Evolutionary conservation across 176 grass and related monocot species (phyloP), one percentile per base, ranked within the genome.

Genomic region (Luzula sylvatica): DNA sequence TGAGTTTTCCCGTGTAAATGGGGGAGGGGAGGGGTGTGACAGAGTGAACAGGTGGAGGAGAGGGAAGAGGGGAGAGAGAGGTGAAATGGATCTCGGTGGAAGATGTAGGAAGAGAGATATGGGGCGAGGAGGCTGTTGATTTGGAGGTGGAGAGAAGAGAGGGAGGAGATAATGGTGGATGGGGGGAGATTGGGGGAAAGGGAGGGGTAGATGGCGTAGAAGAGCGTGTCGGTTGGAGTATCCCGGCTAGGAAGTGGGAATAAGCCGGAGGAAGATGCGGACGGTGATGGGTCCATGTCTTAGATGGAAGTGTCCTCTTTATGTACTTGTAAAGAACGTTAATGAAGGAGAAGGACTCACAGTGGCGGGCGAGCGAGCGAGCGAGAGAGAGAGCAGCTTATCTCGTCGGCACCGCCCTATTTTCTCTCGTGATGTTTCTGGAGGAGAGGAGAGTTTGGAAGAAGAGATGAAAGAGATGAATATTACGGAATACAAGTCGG

Each of bases 1-100:
- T 72, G 77, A 50, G 77, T 69, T 35, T 71, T 65, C 9, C 92
- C 92, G 26, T 89, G 81, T 71, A 98, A 77, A 68, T 98, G 92
- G 3, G 85, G 81, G 55, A 66, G 54, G 0, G 85, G 65, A 8
- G 70, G 63, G 0, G 80, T 76, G 48, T 71, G 32, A 63, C 90
- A 86, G 70, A 88, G 63, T 1, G 73, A 16, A 67, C 90, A 89
- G 8, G 56, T 62, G 27, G 67, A 11, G 58, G 80, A 2, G 0
- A 68, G 69, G 72, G 82, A 70, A 3, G 30, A 8, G 15, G 83
- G 79, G 14, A 84, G 7, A 27, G 83, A 75, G 73, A 95, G 70
- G 32, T 41, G 28, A 70, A 95, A 95, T 26, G 73, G 52, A 35
- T 95, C 89, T 26, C 78, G 74, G 67, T 78, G 84, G 59, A 96